A percentile compares a stretch with the other conserved stretches of the same genome.
These are phyloP conservation scores for Plectranthus barbatus DNA, from an alignment of 257 asterid genomes.

Conservation along the genomic window DNA sequence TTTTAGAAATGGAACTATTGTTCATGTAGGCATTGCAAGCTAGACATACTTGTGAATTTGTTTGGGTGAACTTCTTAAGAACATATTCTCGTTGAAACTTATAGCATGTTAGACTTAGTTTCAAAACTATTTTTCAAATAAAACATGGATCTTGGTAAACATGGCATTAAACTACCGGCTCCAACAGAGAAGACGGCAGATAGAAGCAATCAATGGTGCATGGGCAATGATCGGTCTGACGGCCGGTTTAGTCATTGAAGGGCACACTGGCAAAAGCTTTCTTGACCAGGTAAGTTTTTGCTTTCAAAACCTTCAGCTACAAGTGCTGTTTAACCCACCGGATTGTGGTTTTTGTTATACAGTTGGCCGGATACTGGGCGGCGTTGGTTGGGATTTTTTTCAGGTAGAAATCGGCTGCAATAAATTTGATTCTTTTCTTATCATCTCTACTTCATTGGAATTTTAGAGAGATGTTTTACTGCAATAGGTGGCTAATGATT, in stretches of 20 bases:
- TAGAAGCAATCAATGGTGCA: conserved; percentile 90
- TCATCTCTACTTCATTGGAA: background rate
- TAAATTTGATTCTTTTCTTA: background rate
- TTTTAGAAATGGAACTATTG: background rate
- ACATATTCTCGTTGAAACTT: background rate
- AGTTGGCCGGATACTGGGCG: conserved; percentile 74
- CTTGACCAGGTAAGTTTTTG: conserved; percentile 48
- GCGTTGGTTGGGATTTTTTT: conserved; percentile 40
- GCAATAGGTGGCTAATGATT: background rate
- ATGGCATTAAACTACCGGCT: too few species aligned
- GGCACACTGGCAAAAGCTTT: conserved; percentile 66
- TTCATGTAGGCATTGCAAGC: background rate
- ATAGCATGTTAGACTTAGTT: background rate
- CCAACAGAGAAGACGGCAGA: conserved; percentile 48
- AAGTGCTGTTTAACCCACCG: background rate
- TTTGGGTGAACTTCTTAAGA: background rate
- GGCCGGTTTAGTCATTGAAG: conserved; percentile 75
- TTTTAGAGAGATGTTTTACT: background rate
- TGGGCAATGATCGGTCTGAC: conserved; percentile 99
- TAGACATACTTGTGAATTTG: background rate
- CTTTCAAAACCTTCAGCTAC: too few species aligned
- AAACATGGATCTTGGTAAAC: background rate
- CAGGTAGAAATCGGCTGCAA: conserved; percentile 24
- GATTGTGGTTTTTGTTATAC: conserved; percentile 7
- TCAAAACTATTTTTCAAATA: background rate